Evolutionary conservation across 495 filamentous ascomycete species (phyloP).

Genomic region (Daldinia loculata): DNA sequence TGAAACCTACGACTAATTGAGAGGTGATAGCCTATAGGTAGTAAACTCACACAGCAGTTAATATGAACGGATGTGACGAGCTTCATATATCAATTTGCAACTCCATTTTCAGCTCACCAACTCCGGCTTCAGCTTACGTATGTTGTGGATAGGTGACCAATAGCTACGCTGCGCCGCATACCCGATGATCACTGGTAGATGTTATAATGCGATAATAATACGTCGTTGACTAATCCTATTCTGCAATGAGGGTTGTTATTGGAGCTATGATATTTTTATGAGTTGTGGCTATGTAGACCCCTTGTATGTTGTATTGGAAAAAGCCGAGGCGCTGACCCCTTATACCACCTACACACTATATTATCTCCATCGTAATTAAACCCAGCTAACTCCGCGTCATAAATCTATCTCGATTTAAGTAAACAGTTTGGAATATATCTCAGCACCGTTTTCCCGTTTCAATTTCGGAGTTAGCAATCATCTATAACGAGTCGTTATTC

Average conservation of each 20-base stretch:
- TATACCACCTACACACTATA: too few species aligned
- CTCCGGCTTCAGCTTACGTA: not conserved
- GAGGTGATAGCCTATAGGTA: not conserved
- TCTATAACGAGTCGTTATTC: not conserved
- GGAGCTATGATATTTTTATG: not conserved
- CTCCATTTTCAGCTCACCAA: not conserved
- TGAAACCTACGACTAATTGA: not conserved
- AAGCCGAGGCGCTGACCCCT: conserved; percentile 4
- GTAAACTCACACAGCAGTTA: conserved; percentile 9
- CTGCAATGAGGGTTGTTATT: not conserved
- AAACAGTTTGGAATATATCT: too few species aligned
- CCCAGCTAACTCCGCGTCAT: too few species aligned
- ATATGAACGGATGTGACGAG: not conserved
- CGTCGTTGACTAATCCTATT: not conserved
- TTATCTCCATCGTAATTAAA: too few species aligned
- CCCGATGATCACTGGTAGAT: not conserved
- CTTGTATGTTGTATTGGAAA: not conserved
- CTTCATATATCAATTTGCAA: conserved; percentile 15
- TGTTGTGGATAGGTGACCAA: not conserved
- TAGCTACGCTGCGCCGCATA: conserved; percentile 8
- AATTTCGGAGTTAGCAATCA: not conserved
- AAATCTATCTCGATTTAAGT: too few species aligned
- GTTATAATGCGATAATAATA: not conserved
- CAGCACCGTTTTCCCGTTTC: too few species aligned
- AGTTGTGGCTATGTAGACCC: not conserved